Percentiles rank a stretch among this genome's conserved stretches.
These are phyloP conservation scores for Phytopythium delawarense DNA, from an alignment of 352 stramenopile genomes.

Conservation along the genomic window DNA sequence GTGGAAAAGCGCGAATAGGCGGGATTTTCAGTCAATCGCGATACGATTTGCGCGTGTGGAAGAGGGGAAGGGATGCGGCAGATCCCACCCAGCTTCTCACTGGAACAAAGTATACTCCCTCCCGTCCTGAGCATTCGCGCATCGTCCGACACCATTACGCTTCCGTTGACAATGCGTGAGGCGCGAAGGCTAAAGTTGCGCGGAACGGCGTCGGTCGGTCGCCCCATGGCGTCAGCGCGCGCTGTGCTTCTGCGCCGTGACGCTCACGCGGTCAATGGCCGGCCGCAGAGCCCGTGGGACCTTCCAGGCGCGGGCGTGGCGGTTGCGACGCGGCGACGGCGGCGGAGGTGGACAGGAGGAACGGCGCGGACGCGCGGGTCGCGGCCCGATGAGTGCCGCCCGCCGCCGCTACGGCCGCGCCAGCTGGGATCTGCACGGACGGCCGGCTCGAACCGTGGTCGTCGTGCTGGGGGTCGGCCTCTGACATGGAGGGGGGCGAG, in stretches of 20 bases:
- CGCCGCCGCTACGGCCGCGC: conserved; percentile 10
- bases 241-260: not conserved
- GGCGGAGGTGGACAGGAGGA: conserved; percentile 9
- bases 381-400: not conserved
- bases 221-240: too few relatives aligned
- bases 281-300: not conserved
- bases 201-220: too few relatives aligned
- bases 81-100: not conserved
- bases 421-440: conserved; percentile 17
- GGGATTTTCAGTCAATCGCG: conserved; percentile 1
- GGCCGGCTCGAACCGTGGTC: not conserved
- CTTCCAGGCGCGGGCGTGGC: not conserved
- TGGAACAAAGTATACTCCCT: not conserved
- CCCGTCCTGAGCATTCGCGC: too few relatives aligned
- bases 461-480: not conserved
- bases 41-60: not conserved
- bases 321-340: conserved; percentile 5
- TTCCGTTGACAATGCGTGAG: too few relatives aligned
- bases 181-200: too few relatives aligned
- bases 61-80: not conserved
- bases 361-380: conserved; percentile 15
- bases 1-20: not conserved
- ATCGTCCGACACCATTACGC: too few relatives aligned
- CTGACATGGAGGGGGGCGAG: not conserved
- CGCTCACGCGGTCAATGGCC: too few relatives aligned